phyloP scores from a whole-genome alignment of 192 early-diverging fungal species.

The Podila epigama region DNA sequence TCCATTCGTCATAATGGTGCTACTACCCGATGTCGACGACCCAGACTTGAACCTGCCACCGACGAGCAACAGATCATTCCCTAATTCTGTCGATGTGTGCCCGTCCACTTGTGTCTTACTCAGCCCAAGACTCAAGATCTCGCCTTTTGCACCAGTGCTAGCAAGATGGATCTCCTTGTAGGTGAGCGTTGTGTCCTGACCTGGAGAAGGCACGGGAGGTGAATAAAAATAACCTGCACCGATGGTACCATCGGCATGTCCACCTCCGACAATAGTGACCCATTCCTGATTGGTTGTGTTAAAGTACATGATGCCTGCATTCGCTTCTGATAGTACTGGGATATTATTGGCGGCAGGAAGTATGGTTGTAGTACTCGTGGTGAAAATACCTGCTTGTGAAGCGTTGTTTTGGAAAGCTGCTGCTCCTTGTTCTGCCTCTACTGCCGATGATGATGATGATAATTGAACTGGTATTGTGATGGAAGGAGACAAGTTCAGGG shows the following conservation, averaged over 20 bases:
- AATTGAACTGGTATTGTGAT: neutral
- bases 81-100: neutral
- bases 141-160: neutral
- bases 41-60: conserved; percentile 26
- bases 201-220: conserved; percentile 1
- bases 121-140: conserved; percentile 24
- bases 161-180: conserved; percentile 8
- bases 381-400: too few relatives aligned
- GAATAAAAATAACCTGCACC: conserved; percentile 22
- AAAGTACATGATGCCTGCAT: conserved; percentile 35
- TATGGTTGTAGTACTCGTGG: neutral
- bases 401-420: too few relatives aligned
- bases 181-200: neutral
- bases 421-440: too few relatives aligned
- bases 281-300: conserved; percentile 11
- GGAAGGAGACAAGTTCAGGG: conserved; percentile 11
- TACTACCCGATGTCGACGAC: neutral
- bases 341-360: neutral
- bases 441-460: neutral
- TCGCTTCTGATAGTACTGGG: neutral
- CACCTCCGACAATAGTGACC: conserved; percentile 31
- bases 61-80: conserved; percentile 16
- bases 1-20: neutral
- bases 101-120: conserved; percentile 21
- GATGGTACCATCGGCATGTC: conserved; percentile 10